Evolutionary conservation across 176 grass and related monocot genomes (phyloP).

Genomic region (Alopecurus myosuroides): DNA sequence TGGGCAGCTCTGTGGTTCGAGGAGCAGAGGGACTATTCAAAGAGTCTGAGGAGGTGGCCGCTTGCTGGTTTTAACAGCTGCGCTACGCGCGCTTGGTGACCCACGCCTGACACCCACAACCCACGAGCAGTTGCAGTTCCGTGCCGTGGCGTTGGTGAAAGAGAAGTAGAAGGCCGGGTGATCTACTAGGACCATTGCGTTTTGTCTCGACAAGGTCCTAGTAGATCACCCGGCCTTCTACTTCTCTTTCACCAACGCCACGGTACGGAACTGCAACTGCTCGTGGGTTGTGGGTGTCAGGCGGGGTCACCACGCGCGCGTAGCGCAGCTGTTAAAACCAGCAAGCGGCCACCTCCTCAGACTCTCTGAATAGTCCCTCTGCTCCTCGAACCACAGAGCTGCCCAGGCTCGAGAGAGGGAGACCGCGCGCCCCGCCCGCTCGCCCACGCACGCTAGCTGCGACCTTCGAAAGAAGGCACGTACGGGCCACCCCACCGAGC

Average conservation of each 20-base stretch:
- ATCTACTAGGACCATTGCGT: neutral
- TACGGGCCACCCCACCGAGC: neutral
- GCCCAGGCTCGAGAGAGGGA: too few species aligned
- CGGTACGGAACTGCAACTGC: neutral
- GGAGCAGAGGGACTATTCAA: neutral
- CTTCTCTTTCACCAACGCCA: too few species aligned
- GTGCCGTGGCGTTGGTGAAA: too few species aligned
- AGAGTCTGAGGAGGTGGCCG: neutral
- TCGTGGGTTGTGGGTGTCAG: neutral
- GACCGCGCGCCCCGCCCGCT: too few species aligned
- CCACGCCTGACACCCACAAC: neutral
- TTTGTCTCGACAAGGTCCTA: too few species aligned
- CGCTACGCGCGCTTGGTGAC: neutral
- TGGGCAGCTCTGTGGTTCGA: neutral
- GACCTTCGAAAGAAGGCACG: too few species aligned
- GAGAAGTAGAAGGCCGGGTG: too few species aligned
- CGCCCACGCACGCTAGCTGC: too few species aligned
- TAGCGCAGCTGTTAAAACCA: slow-evolving; percentile 24
- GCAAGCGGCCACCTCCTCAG: neutral
- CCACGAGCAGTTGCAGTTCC: neutral
- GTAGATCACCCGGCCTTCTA: too few species aligned
- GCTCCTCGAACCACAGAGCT: neutral
- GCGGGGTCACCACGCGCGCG: neutral
- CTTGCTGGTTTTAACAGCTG: slow-evolving; percentile 12
- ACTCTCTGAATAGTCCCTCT: neutral